Base-by-base conservation (phyloP, 1,139 yeast species). In the Chernovozyma aurita region DNA sequence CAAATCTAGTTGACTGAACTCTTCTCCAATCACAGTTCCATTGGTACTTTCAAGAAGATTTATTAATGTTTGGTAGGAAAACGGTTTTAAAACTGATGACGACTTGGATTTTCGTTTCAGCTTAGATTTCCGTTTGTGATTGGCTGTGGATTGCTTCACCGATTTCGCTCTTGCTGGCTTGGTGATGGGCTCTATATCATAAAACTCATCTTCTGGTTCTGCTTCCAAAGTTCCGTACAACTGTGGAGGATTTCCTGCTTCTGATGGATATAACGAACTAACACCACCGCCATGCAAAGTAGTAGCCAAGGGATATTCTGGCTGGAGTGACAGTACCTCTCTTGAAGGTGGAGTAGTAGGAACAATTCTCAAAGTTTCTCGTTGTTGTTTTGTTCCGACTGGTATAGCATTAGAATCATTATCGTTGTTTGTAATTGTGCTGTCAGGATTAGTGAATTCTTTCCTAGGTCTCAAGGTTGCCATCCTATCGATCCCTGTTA, bases 1-100 rank as follows among this genome's bases (percentile, higher is more conserved):
- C 42, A 88, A 69, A 33, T 85, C 85, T 42, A 88, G 62, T 39
- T 77, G 78, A 34, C 80, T 78, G 52, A 88, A 84, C 47, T 85
- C 94, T 48, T 80, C 78, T 3, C 82, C 82, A 32, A 76, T 74
- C 4, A 76, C 68, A 2, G 80, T 74, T 5, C 82, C 82, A 49
- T 80, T 81, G 36, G 82, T 78, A 37, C 82, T 78, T 46, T 76
- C 80, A 34, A 80, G 57, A 32, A 80, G 59, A 36, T 73, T 73
- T 8, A 80, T 74, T 34, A 80, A 59, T 0, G 85, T 78, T 33
- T 72, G 72, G 45, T 77, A 74, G 8, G 80, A 74, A 44, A 79
- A 78, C 4, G 83, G 80, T 40, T 66, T 63, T 35, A 73, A 55
- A n/a, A 31, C 12, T 9, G 28, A 31, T 12, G 42, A 40, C 5